These are phyloP conservation scores for Hymenoscyphus scutula DNA, from an alignment of 2,329 filamentous ascomycete genomes.

Conservation along the genomic window DNA sequence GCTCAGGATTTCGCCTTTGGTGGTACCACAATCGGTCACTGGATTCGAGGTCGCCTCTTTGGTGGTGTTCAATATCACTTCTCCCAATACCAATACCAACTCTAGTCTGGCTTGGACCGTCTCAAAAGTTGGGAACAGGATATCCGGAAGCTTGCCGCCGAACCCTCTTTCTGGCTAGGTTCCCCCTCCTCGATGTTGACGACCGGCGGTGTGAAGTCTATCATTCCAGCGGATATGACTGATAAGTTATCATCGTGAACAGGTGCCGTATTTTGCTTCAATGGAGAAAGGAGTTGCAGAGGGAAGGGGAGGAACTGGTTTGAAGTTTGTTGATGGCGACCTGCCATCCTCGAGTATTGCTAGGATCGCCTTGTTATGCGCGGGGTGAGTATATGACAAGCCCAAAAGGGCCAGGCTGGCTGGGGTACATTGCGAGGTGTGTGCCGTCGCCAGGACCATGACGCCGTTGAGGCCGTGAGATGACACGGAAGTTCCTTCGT, in stretches of 20 bases:
- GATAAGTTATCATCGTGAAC: not conserved
- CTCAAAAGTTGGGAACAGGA: not conserved
- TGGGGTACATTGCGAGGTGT: not conserved
- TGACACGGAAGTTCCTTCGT: not conserved
- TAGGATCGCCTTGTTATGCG: not conserved
- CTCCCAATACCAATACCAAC: too few relatives aligned
- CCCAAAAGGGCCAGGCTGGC: not conserved
- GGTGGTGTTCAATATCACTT: not conserved
- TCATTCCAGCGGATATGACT: not conserved
- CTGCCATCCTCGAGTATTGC: not conserved
- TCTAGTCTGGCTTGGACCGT: not conserved
- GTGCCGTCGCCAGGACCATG: not conserved
- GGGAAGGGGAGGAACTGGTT: not conserved
- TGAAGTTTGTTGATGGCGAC: not conserved
- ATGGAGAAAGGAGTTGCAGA: not conserved
- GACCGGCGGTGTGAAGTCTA: not conserved
- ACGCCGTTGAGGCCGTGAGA: not conserved
- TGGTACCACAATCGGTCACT: constrained; percentile 6
- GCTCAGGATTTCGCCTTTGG: not conserved
- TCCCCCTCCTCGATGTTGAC: constrained; percentile 1
- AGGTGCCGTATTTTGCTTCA: not conserved
- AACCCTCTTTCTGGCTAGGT: constrained; percentile 4
- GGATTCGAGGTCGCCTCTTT: not conserved
- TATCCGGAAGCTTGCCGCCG: constrained; percentile 1
- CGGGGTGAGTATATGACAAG: not conserved